Evolutionary conservation across 2,329 filamentous ascomycete species (phyloP).

Genomic region (Ceratocystis diversiconidia): DNA sequence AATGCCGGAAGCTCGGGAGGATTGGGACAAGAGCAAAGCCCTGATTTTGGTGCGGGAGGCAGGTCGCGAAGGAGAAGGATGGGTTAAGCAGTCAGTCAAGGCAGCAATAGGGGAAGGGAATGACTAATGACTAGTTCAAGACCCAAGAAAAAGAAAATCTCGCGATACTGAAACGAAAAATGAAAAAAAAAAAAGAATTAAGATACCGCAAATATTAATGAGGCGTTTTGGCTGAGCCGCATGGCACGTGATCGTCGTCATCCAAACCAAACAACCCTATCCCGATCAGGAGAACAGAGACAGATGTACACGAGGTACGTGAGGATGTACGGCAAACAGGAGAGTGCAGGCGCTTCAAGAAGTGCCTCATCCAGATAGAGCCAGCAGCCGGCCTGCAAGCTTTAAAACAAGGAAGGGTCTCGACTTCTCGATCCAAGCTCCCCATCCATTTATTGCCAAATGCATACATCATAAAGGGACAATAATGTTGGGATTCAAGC

Average conservation of each 20-base stretch:
- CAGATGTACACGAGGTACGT: background rate
- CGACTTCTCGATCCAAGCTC: too few relatives aligned
- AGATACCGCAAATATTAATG: background rate
- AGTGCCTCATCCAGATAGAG: too few relatives aligned
- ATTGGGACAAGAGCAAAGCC: background rate
- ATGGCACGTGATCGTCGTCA: constrained; percentile 5
- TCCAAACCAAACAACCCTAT: background rate
- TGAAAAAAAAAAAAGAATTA: background rate
- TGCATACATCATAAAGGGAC: background rate
- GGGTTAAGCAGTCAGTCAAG: background rate
- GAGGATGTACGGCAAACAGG: too few relatives aligned
- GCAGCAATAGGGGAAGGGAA: background rate
- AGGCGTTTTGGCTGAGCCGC: background rate
- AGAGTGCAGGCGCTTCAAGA: too few relatives aligned
- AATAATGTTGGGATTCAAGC: background rate
- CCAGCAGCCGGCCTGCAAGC: too few relatives aligned
- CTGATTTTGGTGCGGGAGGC: background rate
- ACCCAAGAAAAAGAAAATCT: background rate
- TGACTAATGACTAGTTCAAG: background rate
- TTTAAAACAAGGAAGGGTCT: too few relatives aligned
- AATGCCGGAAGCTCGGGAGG: constrained; percentile 15
- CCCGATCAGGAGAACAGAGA: background rate
- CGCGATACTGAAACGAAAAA: background rate
- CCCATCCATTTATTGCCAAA: background rate
- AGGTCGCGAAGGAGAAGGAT: background rate